Evolutionary conservation across 1,139 yeast genomes (phyloP), one percentile per base, ranked within the genome.

Genomic region (Pneumocystis oryctolagi): DNA sequence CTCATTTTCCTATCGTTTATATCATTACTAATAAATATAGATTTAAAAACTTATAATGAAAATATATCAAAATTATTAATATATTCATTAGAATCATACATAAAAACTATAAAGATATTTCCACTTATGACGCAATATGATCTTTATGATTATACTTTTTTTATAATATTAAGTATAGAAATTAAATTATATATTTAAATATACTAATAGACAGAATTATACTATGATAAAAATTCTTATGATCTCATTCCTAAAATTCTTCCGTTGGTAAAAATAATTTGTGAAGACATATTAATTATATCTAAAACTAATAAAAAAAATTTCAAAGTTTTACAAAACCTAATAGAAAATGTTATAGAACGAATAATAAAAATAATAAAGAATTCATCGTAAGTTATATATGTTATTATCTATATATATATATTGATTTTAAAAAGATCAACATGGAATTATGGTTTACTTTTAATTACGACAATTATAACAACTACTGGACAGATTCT

Each of bases 101-200:
- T 83, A 16, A 80, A 77, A 9, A 85, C 87, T 84, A 79, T 84
- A 37, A 77, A 78, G 14, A 76, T 75, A 42, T 83, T 89, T 68
- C 90, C 94, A 0, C 81, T 78, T 25, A 78, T 85, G 34, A 87
- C 87, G 61, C 82, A 82, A 68, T 73, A 77, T 20, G 97, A 89
- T 70, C 75, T 89, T 58, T 82, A 82, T 47, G 31, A 47, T 47
- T 47, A 31, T 12, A 16, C 55, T 47, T 47, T 47, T 47, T 47
- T 47, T 25, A 47, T 47, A 47, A 47, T 47, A 25, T 47, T 47
- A 47, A 47, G 55, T 47, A 47, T 25, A 25, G 25, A 47, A 25
- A 47, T 25, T 47, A 25, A 47, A 25, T 9, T n/a, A 47, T 25
- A 47, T 28, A 16, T 47, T 25, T 12, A 47, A 47, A 47, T 47